phyloP scores from a whole-genome alignment of 805 yeast species.

The Lachancea mirantina region DNA sequence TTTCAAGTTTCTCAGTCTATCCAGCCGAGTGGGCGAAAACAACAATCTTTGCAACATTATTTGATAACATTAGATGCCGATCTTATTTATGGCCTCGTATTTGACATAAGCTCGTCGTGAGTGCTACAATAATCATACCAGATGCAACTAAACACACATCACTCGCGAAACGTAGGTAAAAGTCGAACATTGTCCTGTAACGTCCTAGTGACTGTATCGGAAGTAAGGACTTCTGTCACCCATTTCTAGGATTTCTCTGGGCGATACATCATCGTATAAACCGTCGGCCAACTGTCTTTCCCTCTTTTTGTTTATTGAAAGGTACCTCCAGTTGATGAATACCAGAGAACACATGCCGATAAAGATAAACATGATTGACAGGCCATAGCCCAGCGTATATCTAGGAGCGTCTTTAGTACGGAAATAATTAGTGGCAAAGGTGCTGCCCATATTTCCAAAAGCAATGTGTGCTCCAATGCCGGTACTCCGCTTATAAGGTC shows the following conservation, averaged over 20 bases:
- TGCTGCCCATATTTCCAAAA: slow-evolving; percentile 8
- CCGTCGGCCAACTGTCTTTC: slow-evolving; percentile 1
- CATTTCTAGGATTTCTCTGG: slow-evolving; percentile 1
- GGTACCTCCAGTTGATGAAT: slow-evolving; percentile 1
- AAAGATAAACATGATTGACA: slow-evolving; percentile 5
- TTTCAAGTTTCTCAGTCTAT: too few relatives aligned
- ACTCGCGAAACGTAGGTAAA: too few relatives aligned
- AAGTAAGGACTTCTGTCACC: slow-evolving; percentile 4
- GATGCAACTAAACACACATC: too few relatives aligned
- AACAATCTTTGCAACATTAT: too few relatives aligned
- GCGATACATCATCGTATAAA: too few relatives aligned
- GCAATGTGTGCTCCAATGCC: slow-evolving; percentile 7
- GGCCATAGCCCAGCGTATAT: slow-evolving; percentile 3
- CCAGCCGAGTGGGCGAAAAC: too few relatives aligned
- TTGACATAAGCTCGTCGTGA: too few relatives aligned
- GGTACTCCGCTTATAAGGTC: slow-evolving; percentile 3
- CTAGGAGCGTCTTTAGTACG: slow-evolving; percentile 3
- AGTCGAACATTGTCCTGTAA: too few relatives aligned
- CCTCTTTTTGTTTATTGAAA: neutral
- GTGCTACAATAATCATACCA: too few relatives aligned
- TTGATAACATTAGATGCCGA: too few relatives aligned
- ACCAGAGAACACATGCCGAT: slow-evolving; percentile 4
- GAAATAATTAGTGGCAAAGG: slow-evolving; percentile 4
- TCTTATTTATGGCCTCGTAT: too few relatives aligned
- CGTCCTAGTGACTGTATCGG: too few relatives aligned